Conservation (phyloP, 2,329 filamentous ascomycete species). For the Helminthosporium solani region DNA sequence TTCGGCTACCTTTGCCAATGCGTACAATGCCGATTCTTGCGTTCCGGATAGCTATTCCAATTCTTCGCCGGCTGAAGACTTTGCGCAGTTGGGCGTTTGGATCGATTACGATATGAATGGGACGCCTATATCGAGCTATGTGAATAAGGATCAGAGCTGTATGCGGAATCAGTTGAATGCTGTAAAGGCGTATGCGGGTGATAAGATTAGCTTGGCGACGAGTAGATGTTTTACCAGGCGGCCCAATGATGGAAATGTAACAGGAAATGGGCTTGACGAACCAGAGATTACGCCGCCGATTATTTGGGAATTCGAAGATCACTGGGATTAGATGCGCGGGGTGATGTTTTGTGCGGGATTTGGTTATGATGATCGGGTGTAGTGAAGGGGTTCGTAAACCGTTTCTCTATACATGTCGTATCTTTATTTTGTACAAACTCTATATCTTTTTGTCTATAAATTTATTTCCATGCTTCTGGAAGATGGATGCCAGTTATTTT, state of each 20-base stretch:
- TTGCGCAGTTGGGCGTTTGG: slow-evolving; percentile 12
- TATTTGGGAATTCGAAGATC: no score
- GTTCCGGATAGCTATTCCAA: slow-evolving; percentile 10
- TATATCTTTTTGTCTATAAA: no score
- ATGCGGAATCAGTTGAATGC: slow-evolving; percentile 14
- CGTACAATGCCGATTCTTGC: slow-evolving; percentile 10
- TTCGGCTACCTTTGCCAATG: slow-evolving; percentile 6
- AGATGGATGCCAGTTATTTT: slow-evolving; percentile 28
- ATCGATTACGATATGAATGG: slow-evolving; percentile 15
- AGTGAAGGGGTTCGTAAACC: no score
- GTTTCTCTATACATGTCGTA: no score
- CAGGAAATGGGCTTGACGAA: no score
- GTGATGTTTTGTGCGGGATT: no score
- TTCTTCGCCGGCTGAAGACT: slow-evolving; percentile 12
- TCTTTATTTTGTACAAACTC: neutral
- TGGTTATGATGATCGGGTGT: no score
- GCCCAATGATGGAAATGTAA: no score
- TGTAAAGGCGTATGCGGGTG: slow-evolving; percentile 4
- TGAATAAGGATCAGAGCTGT: slow-evolving; percentile 6
- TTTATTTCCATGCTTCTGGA: neutral
- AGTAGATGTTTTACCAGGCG: no score
- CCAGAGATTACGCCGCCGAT: no score
- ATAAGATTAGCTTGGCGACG: no score
- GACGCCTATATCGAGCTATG: slow-evolving; percentile 4
- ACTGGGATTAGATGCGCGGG: no score